Evolutionary conservation across 345 rosid genomes (phyloP).

Genomic region (Salix dunnii): DNA sequence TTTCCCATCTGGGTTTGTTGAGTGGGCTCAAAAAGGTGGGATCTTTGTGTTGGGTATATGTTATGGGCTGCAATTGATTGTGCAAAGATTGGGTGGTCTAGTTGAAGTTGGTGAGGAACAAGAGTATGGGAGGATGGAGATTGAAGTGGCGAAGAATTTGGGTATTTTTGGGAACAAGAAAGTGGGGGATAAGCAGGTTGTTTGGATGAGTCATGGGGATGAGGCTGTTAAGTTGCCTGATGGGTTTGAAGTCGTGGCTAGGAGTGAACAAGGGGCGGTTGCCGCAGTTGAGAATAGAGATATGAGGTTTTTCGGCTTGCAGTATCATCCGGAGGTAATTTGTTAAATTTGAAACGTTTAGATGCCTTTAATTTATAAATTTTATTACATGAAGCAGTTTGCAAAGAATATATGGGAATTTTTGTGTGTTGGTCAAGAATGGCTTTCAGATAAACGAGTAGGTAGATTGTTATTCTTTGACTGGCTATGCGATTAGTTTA

Average conservation of each 20-base stretch:
- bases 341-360: neutral
- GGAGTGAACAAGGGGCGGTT: slow-evolving; percentile 73
- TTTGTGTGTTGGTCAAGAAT: neutral
- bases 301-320: slow-evolving; percentile 78
- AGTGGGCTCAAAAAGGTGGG: slow-evolving; percentile 62
- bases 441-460: neutral
- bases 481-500: neutral
- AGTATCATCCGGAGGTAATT: slow-evolving; percentile 91
- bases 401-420: neutral
- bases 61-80: slow-evolving; percentile 82
- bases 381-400: neutral
- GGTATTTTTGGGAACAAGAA: slow-evolving; percentile 63
- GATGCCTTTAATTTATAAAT: neutral
- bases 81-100: slow-evolving; percentile 76
- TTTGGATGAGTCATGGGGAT: slow-evolving; percentile 99
- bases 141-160: slow-evolving; percentile 45
- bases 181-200: slow-evolving; percentile 69
- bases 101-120: slow-evolving; percentile 72
- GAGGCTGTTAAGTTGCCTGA: slow-evolving; percentile 68
- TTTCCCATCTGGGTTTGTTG: slow-evolving; percentile 65
- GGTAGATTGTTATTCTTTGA: neutral
- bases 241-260: slow-evolving; percentile 71
- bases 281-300: slow-evolving; percentile 67
- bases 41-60: slow-evolving; percentile 75
- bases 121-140: slow-evolving; percentile 97